Percentiles rank a stretch among this genome's conserved stretches.
These are phyloP conservation scores for Cercospora nicotianae DNA, from an alignment of 2,329 filamentous ascomycete species.

Conservation along the genomic window DNA sequence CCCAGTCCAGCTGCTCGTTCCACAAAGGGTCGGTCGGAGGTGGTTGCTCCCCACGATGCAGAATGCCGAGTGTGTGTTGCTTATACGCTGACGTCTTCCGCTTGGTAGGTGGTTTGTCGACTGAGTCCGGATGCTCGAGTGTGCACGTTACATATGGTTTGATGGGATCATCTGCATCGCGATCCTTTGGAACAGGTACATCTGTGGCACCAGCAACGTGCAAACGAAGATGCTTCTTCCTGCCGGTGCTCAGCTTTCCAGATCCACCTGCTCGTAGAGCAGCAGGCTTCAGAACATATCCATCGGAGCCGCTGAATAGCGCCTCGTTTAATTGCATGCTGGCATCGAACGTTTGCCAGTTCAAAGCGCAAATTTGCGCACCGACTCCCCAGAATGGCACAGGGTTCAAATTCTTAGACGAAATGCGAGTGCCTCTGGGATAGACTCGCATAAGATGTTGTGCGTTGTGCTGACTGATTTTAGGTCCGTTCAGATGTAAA, in stretches of 20 bases:
- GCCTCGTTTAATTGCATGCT: conserved; percentile 69
- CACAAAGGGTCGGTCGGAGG: conserved; percentile 62
- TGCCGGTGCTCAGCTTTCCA: conserved; percentile 50
- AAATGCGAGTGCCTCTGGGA: conserved; percentile 68
- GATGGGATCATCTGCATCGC: conserved; percentile 53
- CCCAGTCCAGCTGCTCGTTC: conserved; percentile 67
- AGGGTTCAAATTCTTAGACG: conserved; percentile 63
- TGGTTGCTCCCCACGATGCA: conserved; percentile 62
- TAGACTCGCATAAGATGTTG: conserved; percentile 69
- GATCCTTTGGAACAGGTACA: conserved; percentile 56
- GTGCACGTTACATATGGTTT: conserved; percentile 67
- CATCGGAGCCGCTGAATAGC: conserved; percentile 64
- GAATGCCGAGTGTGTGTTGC: conserved; percentile 58
- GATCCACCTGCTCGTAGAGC: conserved; percentile 58
- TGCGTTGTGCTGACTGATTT: conserved; percentile 62
- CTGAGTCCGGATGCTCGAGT: conserved; percentile 59
- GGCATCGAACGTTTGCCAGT: conserved; percentile 68
- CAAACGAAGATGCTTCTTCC: conserved; percentile 56
- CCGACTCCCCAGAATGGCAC: conserved; percentile 66
- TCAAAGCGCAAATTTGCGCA: conserved; percentile 68
- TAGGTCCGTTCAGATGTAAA: conserved; percentile 38
- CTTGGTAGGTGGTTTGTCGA: conserved; percentile 55
- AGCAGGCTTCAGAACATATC: conserved; percentile 65
- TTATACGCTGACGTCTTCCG: conserved; percentile 63
- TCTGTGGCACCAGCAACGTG: conserved; percentile 64